Percentiles rank a stretch among this genome's conserved stretches.
These are phyloP conservation scores for Sonneratia caseolaris DNA, from an alignment of 345 rosid genomes.

Conservation along the genomic window DNA sequence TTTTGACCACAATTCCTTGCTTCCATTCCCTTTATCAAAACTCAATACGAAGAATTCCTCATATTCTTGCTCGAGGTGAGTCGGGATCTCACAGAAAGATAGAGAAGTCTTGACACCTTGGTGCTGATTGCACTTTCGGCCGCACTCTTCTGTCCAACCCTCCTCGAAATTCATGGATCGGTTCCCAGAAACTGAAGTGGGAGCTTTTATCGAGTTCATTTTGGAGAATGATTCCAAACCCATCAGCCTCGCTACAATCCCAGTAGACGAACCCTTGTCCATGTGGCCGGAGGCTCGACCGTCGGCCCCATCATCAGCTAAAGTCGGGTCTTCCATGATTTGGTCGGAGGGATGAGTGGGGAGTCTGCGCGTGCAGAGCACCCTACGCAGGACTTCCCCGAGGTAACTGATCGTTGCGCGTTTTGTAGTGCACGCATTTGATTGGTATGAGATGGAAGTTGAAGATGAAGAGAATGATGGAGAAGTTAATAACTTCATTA, in stretches of 20 bases:
- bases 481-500: slow-evolving; percentile 36
- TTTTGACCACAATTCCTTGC: slow-evolving; percentile 12
- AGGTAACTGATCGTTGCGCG: slow-evolving; percentile 35
- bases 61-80: slow-evolving; percentile 51
- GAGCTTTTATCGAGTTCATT: not conserved
- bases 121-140: slow-evolving; percentile 16
- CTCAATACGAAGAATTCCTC: slow-evolving; percentile 56
- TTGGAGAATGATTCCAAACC: slow-evolving; percentile 48
- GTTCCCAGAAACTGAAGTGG: slow-evolving; percentile 31
- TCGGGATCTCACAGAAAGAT: slow-evolving; percentile 28
- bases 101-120: slow-evolving; percentile 27
- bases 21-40: slow-evolving; percentile 28
- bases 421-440: slow-evolving; percentile 24
- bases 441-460: slow-evolving; percentile 21
- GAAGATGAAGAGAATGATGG: slow-evolving; percentile 27
- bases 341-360: slow-evolving; percentile 53
- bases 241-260: slow-evolving; percentile 75
- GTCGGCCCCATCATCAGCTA: slow-evolving; percentile 5
- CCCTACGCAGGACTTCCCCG: slow-evolving; percentile 36
- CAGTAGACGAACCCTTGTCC: slow-evolving; percentile 23
- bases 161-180: slow-evolving; percentile 38
- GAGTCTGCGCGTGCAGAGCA: slow-evolving; percentile 45
- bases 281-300: slow-evolving; percentile 1
- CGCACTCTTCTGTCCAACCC: slow-evolving; percentile 11
- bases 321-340: slow-evolving; percentile 19